Base-by-base conservation (phyloP, 208 protist genomes). In the Strigomonas oncopelti region DNA sequence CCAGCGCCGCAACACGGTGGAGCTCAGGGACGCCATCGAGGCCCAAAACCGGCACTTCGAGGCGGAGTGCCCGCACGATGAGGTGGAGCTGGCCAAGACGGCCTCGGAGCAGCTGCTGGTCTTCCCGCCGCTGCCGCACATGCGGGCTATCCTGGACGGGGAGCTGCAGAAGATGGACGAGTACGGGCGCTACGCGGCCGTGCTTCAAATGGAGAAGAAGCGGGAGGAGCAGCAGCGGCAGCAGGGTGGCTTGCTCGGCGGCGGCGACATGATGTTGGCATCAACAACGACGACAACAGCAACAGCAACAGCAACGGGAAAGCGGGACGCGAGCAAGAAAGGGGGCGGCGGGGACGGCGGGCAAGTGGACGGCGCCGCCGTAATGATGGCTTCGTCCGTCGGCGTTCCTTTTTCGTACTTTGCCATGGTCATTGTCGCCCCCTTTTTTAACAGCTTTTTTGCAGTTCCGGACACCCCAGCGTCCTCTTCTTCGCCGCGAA, bases 331-430 rank as follows among this genome's bases (percentile, higher is more conserved):
- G 61, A 36, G 5, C 61, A 74, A 56, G 18, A 27, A 27, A 61
- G 24, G 65, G 20, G 22, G 22, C 51, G 51, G 51, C 51, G 5
- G 11, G 22, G 9, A 16, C 46, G 46, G 16, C 9, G 46, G 46
- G 18, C 46, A 16, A 22, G 11, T n/a, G 38, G 25, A 56, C 0
- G 56, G 57, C 52, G 42, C 16, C 14, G 28, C 60, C 0, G 27
- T 56, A 0, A 53, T 67, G n/a, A 29, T 74, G 36, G 65, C 64
- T 0, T 48, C 78, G 5, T 69, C 74, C 11, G 46, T 66, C 29
- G 77, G 81, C 38, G 77, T 88, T 32, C 63, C 80, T 0, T 81
- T 88, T 54, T 34, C 52, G 28, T 82, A 78, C 60, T 91, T 91
- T 74, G 74, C 78, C 29, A 55, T 74, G 16, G 67, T 80, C n/a